phyloP scores from a whole-genome alignment of 805 yeast genomes.

The Wickerhamiella qilinensis region DNA sequence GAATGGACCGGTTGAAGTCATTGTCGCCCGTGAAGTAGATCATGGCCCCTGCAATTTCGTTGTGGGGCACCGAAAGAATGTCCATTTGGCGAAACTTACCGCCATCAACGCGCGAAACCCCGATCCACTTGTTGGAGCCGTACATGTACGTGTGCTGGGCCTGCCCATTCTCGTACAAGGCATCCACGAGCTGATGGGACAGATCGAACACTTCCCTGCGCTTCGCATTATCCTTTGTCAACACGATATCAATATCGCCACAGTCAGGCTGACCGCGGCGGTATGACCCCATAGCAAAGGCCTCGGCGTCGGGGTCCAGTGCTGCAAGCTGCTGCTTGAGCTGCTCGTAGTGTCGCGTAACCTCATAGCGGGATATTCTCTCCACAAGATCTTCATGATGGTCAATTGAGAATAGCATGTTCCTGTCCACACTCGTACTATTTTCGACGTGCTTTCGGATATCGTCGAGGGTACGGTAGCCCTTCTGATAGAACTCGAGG shows the following conservation, averaged over 20 bases:
- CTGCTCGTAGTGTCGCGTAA: constrained; percentile 25
- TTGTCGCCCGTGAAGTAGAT: constrained; percentile 42
- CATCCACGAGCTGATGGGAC: constrained; percentile 5
- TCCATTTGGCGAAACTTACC: constrained; percentile 37
- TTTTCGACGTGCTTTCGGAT: constrained; percentile 17
- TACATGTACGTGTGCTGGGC: constrained; percentile 23
- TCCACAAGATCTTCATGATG: constrained; percentile 32
- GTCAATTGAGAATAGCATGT: constrained; percentile 27
- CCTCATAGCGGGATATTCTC: constrained; percentile 32
- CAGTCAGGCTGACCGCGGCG: constrained; percentile 30
- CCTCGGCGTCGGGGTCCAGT: constrained; percentile 24
- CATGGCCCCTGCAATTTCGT: constrained; percentile 30
- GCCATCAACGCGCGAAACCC: constrained; percentile 18
- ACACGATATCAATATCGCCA: constrained; percentile 39
- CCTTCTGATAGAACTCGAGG: constrained; percentile 25
- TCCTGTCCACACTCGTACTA: constrained; percentile 6
- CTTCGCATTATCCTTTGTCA: constrained; percentile 24
- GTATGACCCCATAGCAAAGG: constrained; percentile 35
- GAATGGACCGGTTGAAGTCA: constrained; percentile 31
- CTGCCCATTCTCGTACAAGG: constrained; percentile 19
- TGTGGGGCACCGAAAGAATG: constrained; percentile 31
- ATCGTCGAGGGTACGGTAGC: constrained; percentile 27
- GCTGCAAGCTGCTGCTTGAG: constrained; percentile 17
- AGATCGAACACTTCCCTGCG: constrained; percentile 16
- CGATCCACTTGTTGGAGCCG: constrained; percentile 20